These are phyloP conservation scores for Plasmodium cynomolgi DNA, from an alignment of 169 alveolate genomes.

Conservation along the genomic window DNA sequence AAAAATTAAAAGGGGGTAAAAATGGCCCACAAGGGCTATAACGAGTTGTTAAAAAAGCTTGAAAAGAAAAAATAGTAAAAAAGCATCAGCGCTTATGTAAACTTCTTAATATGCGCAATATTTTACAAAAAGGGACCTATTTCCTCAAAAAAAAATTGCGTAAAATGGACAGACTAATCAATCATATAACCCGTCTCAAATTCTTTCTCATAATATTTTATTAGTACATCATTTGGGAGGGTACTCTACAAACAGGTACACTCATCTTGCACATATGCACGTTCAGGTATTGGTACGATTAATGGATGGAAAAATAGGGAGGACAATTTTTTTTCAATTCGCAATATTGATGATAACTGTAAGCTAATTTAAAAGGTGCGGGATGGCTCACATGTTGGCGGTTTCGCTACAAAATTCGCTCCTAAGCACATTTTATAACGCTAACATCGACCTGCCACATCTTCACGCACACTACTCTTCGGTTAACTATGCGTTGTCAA, in stretches of 20 bases:
- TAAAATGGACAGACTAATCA: not conserved
- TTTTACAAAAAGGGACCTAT: not conserved
- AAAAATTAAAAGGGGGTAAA: not conserved
- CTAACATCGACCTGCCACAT: not conserved
- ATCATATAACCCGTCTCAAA: not conserved
- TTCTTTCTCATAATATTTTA: not conserved
- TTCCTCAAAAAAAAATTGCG: not conserved
- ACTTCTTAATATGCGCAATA: not conserved
- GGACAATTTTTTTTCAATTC: not conserved
- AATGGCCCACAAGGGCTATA: not conserved
- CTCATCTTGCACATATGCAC: not conserved
- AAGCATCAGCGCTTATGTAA: not conserved
- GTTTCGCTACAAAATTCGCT: not conserved
- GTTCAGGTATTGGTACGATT: not conserved
- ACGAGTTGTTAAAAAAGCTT: not conserved
- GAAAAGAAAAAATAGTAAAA: not conserved
- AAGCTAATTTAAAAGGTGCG: not conserved
- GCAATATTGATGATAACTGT: not conserved
- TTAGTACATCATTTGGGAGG: not conserved
- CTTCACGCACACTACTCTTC: not conserved
- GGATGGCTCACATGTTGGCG: not conserved
- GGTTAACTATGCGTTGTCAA: not conserved
- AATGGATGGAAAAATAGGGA: not conserved
- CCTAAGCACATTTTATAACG: not conserved
- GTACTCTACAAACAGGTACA: not conserved